Evolutionary conservation across 805 yeast species (phyloP).

Genomic region (Grigorovia jiainica): DNA sequence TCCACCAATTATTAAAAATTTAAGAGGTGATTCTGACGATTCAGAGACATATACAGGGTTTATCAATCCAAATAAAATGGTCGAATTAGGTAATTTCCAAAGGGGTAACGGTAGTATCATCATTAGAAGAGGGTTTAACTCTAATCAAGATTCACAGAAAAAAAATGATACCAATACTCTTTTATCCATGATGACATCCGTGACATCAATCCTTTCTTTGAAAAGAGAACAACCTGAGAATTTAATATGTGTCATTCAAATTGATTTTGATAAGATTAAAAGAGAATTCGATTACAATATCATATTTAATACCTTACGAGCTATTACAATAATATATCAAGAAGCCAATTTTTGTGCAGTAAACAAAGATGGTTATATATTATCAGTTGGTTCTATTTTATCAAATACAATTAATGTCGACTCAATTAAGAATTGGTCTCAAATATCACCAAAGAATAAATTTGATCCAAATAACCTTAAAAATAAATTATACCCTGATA

Average conservation of each 20-base stretch:
- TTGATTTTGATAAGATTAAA: constrained; percentile 14
- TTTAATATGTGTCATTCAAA: constrained; percentile 22
- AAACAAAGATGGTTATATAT: constrained; percentile 12
- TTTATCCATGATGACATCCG: constrained; percentile 17
- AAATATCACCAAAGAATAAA: neutral
- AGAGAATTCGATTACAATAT: constrained; percentile 4
- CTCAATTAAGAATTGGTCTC: neutral
- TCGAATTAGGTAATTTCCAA: constrained; percentile 13
- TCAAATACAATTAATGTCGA: constrained; percentile 1
- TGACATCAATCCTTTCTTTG: constrained; percentile 23
- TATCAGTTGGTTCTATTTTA: constrained; percentile 4
- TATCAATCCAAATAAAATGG: constrained; percentile 10
- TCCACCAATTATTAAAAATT: constrained; percentile 11
- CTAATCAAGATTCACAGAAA: constrained; percentile 3
- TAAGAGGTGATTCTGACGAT: constrained; percentile 3
- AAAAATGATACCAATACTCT: constrained; percentile 8
- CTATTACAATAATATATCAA: constrained; percentile 13
- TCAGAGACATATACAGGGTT: constrained; percentile 14
- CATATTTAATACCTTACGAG: constrained; percentile 19
- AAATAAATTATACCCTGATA: constrained; percentile 6
- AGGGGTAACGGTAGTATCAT: constrained; percentile 14
- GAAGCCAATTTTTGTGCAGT: constrained; percentile 15
- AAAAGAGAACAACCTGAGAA: constrained; percentile 21
- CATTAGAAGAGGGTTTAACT: constrained; percentile 15
- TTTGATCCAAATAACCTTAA: constrained; percentile 16